These are phyloP conservation scores for Thielaviopsis euricoi DNA, from an alignment of 2,329 filamentous ascomycete species.

Conservation along the genomic window DNA sequence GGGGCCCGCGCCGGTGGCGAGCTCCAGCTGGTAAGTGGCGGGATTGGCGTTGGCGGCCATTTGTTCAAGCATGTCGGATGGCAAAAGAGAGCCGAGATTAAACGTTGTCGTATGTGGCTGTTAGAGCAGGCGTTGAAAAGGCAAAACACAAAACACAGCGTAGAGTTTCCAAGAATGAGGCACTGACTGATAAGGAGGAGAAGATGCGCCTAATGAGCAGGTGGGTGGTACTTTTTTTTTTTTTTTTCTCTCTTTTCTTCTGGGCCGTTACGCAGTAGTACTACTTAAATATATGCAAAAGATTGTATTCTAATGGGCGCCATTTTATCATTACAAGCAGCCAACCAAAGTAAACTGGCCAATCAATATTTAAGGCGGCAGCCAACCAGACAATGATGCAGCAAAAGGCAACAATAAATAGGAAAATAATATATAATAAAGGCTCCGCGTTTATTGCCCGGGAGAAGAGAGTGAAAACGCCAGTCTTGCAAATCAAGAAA, in stretches of 20 bases:
- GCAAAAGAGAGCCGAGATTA: not conserved
- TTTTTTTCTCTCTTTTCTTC: too few species aligned
- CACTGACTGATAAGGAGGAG: not conserved
- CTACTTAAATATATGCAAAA: too few species aligned
- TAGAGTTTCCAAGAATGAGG: too few species aligned
- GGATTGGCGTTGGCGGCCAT: not conserved
- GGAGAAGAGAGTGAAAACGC: not conserved
- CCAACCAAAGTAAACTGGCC: too few species aligned
- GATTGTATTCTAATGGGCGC: too few species aligned
- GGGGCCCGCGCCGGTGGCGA: conserved; percentile 23
- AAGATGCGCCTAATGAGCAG: not conserved
- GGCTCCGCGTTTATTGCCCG: not conserved
- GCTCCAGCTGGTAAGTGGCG: conserved; percentile 18
- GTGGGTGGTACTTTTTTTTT: too few species aligned
- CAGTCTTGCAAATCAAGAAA: not conserved
- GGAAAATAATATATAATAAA: too few species aligned
- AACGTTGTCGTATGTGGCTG: not conserved
- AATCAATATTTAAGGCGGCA: too few species aligned
- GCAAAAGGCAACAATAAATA: too few species aligned
- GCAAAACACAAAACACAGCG: conserved; percentile 1
- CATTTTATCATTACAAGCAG: too few species aligned
- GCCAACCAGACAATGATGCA: too few species aligned
- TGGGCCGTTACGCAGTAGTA: not conserved
- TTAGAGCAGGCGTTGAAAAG: not conserved
- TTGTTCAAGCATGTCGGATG: not conserved